A percentile compares a stretch with the other conserved stretches of the same genome.
phyloP scores from a whole-genome alignment of 441 rosid genomes.

The Aquilaria agallochum region DNA sequence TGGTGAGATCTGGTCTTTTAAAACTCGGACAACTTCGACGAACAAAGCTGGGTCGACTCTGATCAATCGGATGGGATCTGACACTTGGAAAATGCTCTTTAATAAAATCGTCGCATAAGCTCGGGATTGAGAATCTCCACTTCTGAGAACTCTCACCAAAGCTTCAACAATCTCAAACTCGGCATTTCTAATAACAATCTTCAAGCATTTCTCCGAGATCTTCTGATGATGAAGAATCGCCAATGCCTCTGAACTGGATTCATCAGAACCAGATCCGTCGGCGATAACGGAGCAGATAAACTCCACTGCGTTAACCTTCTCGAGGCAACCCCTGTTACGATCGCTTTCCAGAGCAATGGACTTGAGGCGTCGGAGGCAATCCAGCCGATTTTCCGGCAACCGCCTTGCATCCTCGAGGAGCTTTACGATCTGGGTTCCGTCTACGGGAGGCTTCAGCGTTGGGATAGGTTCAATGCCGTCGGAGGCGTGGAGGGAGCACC shows the following conservation, averaged over 20 bases:
- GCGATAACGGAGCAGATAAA: conserved; percentile 35
- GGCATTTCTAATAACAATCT: conserved; percentile 12
- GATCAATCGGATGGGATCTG: conserved; percentile 35
- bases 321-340: conserved; percentile 27
- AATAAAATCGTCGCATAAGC: conserved; percentile 32
- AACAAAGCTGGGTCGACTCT: conserved; percentile 24
- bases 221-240: conserved; percentile 30
- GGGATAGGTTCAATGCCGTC: conserved; percentile 45
- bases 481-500: conserved; percentile 50
- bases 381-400: conserved; percentile 19
- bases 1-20: conserved; percentile 34
- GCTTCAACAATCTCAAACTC: conserved; percentile 23
- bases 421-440: conserved; percentile 29
- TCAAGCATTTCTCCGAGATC: conserved; percentile 21
- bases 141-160: conserved; percentile 25
- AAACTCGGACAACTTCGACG: conserved; percentile 23
- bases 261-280: conserved; percentile 17
- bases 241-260: conserved; percentile 41
- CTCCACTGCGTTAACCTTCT: conserved; percentile 31
- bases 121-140: conserved; percentile 34
- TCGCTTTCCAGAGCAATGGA: conserved; percentile 37
- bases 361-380: conserved; percentile 29
- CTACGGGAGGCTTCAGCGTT: conserved; percentile 39
- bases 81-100: conserved; percentile 23
- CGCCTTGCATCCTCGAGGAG: conserved; percentile 34